Evolutionary conservation across 2,329 filamentous ascomycete genomes (phyloP).

Genomic region (Botrytis byssoidea): DNA sequence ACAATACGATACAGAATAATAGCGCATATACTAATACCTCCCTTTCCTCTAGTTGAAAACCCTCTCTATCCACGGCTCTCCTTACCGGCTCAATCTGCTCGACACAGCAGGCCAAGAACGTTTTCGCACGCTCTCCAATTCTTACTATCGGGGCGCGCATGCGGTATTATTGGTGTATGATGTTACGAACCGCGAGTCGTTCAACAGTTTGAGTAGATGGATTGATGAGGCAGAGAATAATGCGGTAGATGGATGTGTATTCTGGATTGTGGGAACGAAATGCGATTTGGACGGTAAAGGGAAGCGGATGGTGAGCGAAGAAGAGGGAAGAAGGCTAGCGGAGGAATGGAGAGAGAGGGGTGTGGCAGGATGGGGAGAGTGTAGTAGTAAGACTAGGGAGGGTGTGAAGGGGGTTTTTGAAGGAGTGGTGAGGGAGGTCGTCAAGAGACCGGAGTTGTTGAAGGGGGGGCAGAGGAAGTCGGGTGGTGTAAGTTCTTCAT

Average conservation of each 20-base stretch:
- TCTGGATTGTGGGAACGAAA: conserved; percentile 54
- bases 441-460: conserved; percentile 47
- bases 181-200: conserved; percentile 62
- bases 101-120: conserved; percentile 96
- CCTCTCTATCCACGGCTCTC: conserved; percentile 51
- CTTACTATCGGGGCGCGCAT: conserved; percentile 93
- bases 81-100: conserved; percentile 53
- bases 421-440: conserved; percentile 51
- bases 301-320: conserved; percentile 46
- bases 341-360: conserved; percentile 38
- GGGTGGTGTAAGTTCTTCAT: conserved; percentile 24
- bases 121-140: conserved; percentile 89
- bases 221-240: conserved; percentile 53
- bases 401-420: conserved; percentile 52
- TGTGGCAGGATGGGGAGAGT: conserved; percentile 52
- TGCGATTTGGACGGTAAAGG: conserved; percentile 45
- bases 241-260: conserved; percentile 48
- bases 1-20: too few relatives aligned
- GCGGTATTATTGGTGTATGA: conserved; percentile 97
- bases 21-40: neutral
- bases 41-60: conserved; percentile 49
- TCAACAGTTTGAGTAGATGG: conserved; percentile 53
- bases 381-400: conserved; percentile 53
- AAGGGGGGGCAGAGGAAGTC: conserved; percentile 34
- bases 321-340: conserved; percentile 50